phyloP scores from a whole-genome alignment of 1,284 basidiomycete species.

The Cutaneotrichosporon sp. region DNA sequence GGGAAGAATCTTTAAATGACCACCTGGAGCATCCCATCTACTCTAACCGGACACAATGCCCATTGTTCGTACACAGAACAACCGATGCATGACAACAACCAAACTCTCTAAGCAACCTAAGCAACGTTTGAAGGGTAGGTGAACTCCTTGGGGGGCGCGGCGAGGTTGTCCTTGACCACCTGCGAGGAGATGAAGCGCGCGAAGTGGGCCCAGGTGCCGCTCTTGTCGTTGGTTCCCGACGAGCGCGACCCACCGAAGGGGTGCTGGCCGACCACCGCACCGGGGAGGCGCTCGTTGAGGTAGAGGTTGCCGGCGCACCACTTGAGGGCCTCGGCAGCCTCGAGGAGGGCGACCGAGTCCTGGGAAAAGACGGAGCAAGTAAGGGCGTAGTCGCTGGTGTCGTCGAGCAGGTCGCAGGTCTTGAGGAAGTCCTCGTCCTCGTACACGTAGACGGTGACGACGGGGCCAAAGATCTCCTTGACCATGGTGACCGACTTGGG shows the following conservation, averaged over 20 bases:
- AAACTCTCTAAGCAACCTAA: constrained; percentile 43
- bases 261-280: constrained; percentile 92
- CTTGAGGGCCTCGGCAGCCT: constrained; percentile 35
- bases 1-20: too few relatives aligned
- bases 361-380: constrained; percentile 72
- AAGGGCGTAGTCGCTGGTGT: constrained; percentile 75
- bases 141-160: constrained; percentile 64
- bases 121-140: constrained; percentile 80
- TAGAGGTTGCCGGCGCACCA: constrained; percentile 59
- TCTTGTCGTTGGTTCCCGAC: constrained; percentile 93
- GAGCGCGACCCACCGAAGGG: constrained; percentile 83
- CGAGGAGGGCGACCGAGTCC: constrained; percentile 39
- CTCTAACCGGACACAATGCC: too few relatives aligned
- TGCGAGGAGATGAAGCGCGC: constrained; percentile 79
- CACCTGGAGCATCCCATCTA: too few relatives aligned
- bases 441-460: constrained; percentile 81
- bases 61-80: neutral
- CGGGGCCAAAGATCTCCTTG: constrained; percentile 91
- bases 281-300: constrained; percentile 89
- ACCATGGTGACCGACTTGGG: constrained; percentile 72
- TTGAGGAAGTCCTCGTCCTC: constrained; percentile 66
- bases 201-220: constrained; percentile 80
- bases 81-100: neutral
- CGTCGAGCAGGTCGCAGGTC: constrained; percentile 77
- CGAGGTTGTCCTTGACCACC: constrained; percentile 88